A percentile compares a stretch with the other conserved stretches of the same genome.
Evolutionary conservation across 1,284 basidiomycete species (phyloP).

Genomic region (Naganishia liquefaciens): DNA sequence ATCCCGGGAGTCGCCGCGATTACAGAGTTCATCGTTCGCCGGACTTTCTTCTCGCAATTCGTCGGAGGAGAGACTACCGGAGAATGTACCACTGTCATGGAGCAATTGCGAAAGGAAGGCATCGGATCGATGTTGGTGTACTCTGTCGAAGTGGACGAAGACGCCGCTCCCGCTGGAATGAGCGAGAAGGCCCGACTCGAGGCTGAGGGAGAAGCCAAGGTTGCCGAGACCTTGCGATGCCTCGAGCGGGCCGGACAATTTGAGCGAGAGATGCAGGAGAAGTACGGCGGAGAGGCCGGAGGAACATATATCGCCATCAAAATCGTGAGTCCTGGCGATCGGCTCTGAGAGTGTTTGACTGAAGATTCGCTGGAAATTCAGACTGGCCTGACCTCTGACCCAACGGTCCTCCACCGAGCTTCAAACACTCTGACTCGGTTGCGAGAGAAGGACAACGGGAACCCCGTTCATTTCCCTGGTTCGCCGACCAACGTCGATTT

Average conservation of each 20-base stretch:
- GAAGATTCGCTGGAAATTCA: constrained; percentile 32
- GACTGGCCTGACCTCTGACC: constrained; percentile 51
- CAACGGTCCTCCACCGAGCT: constrained; percentile 50
- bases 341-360: neutral
- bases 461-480: constrained; percentile 66
- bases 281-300: constrained; percentile 38
- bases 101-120: constrained; percentile 64
- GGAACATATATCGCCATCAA: constrained; percentile 81
- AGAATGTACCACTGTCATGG: constrained; percentile 67
- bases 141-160: constrained; percentile 77
- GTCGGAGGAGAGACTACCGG: constrained; percentile 81
- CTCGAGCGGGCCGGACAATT: constrained; percentile 77
- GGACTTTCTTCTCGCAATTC: constrained; percentile 82
- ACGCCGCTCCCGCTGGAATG: constrained; percentile 45
- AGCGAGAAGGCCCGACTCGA: constrained; percentile 35
- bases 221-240: constrained; percentile 69
- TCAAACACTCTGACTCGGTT: constrained; percentile 52
- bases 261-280: constrained; percentile 59
- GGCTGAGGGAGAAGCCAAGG: constrained; percentile 60
- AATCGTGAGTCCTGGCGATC: constrained; percentile 58
- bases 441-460: constrained; percentile 37
- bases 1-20: constrained; percentile 68
- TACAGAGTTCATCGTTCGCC: constrained; percentile 70
- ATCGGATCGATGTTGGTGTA: constrained; percentile 81
- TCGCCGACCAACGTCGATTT: constrained; percentile 53